Percentiles rank a stretch among this genome's conserved stretches.
Conservation (phyloP, 129 eudicot species). For the Chrysanthemum lavandulifolium region DNA sequence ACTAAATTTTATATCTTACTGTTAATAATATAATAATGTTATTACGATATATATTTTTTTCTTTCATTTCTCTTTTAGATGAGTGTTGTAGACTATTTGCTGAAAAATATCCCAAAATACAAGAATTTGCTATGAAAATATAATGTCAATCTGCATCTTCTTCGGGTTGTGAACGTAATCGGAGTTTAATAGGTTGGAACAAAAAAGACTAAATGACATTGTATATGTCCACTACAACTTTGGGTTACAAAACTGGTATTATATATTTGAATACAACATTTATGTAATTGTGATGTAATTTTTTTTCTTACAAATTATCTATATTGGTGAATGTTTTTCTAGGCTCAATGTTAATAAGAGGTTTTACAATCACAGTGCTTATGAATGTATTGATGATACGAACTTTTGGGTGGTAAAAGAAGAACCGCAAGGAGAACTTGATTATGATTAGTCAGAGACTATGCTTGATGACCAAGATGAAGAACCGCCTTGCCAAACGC, state of each 20-base stretch:
- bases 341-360: background rate
- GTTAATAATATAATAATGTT: background rate
- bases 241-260: background rate
- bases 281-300: no score
- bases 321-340: background rate
- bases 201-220: background rate
- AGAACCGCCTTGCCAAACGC: background rate
- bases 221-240: background rate
- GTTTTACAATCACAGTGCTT: background rate
- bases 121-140: background rate
- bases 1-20: background rate
- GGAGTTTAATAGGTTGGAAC: slow-evolving; percentile 2
- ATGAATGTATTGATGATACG: background rate
- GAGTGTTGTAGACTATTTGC: background rate
- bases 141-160: background rate
- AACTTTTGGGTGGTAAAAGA: background rate
- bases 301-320: background rate
- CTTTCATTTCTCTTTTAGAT: background rate
- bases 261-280: background rate
- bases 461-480: background rate
- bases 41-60: background rate
- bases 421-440: background rate
- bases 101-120: background rate
- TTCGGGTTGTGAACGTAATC: background rate
- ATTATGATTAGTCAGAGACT: background rate